phyloP scores from a whole-genome alignment of 164 flowering plant genomes.

The Amborella trichopoda region DNA sequence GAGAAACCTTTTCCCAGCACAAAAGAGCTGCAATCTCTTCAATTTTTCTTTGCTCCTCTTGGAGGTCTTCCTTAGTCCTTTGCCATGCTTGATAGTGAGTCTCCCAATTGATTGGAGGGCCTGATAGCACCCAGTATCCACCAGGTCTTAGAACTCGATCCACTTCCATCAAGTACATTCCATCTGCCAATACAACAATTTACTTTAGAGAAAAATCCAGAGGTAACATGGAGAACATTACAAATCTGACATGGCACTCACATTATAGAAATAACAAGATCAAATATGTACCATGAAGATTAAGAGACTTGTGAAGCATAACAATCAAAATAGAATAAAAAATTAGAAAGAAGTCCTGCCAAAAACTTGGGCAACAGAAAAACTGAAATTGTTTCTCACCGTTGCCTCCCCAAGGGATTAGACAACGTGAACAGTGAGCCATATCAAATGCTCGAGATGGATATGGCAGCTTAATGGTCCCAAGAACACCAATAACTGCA shows the following conservation, averaged over 20 bases:
- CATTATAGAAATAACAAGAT: too few species aligned
- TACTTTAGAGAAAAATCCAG: conserved; percentile 9
- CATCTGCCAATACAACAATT: conserved; percentile 44
- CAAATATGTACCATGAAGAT: too few species aligned
- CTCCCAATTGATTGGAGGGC: conserved; percentile 91
- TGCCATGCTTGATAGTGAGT: conserved; percentile 63
- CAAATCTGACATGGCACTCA: too few species aligned
- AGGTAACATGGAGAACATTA: too few species aligned
- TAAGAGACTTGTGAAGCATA: background rate
- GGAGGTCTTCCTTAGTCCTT: conserved; percentile 67
- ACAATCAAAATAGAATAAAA: background rate
- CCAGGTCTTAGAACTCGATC: conserved; percentile 92
- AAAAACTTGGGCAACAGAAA: background rate
- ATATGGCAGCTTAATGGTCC: conserved; percentile 70
- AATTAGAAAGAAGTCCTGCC: too few species aligned
- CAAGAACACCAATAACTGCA: conserved; percentile 89
- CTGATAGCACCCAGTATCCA: conserved; percentile 89
- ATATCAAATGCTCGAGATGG: conserved; percentile 86
- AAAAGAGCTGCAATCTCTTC: conserved; percentile 66
- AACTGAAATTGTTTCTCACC: conserved; percentile 29
- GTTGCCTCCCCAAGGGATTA: conserved; percentile 83
- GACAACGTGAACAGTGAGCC: conserved; percentile 94
- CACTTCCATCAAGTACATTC: conserved; percentile 81
- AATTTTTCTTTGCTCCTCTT: conserved; percentile 68
- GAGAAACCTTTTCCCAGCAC: conserved; percentile 73